A percentile compares a stretch with the other conserved stretches of the same genome.
These are phyloP conservation scores for Penicillium daleae DNA, from an alignment of 495 filamentous ascomycete genomes.

Conservation along the genomic window DNA sequence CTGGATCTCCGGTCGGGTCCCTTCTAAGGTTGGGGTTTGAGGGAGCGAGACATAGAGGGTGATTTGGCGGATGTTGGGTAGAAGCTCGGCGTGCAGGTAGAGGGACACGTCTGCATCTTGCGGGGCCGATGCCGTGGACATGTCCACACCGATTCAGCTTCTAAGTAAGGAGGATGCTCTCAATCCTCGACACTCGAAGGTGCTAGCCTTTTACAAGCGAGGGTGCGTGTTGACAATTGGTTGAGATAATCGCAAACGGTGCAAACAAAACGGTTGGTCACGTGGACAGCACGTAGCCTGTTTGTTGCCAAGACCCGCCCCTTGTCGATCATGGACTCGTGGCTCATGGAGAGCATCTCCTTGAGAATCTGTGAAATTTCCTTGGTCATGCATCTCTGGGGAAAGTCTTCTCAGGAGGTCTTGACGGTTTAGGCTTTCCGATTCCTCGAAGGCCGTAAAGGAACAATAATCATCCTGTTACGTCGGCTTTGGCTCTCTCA, in stretches of 20 bases:
- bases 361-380: not conserved
- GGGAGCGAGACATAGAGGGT: conserved; percentile 72
- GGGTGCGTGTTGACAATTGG: too few relatives aligned
- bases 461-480: not conserved
- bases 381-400: not conserved
- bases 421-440: not conserved
- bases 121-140: conserved; percentile 1
- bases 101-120: conserved; percentile 27
- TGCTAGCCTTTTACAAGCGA: too few relatives aligned
- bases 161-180: not conserved
- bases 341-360: too few relatives aligned
- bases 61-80: conserved; percentile 84
- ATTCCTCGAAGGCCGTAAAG: not conserved
- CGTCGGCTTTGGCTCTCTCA: not conserved
- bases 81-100: conserved; percentile 81
- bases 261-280: not conserved
- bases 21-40: conserved; percentile 45
- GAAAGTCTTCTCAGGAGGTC: not conserved
- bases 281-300: not conserved
- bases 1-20: conserved; percentile 31
- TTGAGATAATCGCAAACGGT: not conserved
- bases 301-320: not conserved
- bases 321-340: not conserved
- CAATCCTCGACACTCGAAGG: not conserved
- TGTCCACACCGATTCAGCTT: conserved; percentile 1